phyloP scores from a whole-genome alignment of 805 yeast genomes.

The Phaffomyces opuntiae region DNA sequence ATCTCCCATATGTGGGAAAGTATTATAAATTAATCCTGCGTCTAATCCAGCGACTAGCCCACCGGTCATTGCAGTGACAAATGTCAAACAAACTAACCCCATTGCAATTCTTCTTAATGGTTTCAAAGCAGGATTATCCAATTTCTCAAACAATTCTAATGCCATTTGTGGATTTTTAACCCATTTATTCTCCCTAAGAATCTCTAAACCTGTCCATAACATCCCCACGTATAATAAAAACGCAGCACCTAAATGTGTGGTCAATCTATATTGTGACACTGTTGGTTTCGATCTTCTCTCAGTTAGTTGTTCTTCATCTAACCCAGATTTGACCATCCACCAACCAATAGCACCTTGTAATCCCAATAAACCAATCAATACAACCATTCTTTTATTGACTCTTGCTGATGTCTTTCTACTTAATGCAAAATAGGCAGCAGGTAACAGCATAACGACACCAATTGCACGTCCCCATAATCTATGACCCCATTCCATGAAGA shows the following conservation, averaged over 20 bases:
- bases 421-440: conserved; percentile 75
- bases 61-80: conserved; percentile 92
- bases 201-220: conserved; percentile 83
- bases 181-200: conserved; percentile 68
- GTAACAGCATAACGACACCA: conserved; percentile 75
- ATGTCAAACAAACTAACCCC: conserved; percentile 62
- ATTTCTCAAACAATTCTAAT: conserved; percentile 42
- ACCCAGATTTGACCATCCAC: conserved; percentile 99
- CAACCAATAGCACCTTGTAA: conserved; percentile 95
- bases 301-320: conserved; percentile 69
- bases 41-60: conserved; percentile 98
- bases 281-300: conserved; percentile 93
- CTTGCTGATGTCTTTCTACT: conserved; percentile 58
- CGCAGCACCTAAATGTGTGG: conserved; percentile 92
- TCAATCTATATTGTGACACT: conserved; percentile 89
- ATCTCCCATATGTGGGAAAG: conserved; percentile 96
- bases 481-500: conserved; percentile 97
- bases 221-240: conserved; percentile 82
- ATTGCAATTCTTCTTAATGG: conserved; percentile 49
- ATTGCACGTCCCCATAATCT: conserved; percentile 87
- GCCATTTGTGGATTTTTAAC: conserved; percentile 57
- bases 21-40: conserved; percentile 93
- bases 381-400: conserved; percentile 60
- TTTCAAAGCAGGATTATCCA: conserved; percentile 54
- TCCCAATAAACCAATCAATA: conserved; percentile 73